phyloP scores from a whole-genome alignment of 805 yeast species.

The Candida awuae region DNA sequence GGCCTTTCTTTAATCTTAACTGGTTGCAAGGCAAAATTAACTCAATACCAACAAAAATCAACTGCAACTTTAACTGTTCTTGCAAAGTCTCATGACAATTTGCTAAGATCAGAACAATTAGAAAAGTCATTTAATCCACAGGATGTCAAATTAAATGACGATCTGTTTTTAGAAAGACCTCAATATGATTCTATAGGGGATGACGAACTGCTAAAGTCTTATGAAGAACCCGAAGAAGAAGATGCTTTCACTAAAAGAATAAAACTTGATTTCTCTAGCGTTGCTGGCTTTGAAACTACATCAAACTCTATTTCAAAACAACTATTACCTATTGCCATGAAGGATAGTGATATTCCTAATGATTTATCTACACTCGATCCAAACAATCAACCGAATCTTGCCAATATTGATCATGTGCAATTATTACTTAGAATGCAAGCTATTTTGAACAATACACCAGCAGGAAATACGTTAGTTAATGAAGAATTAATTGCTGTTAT shows the following conservation, averaged over 20 bases:
- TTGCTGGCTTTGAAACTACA: slow-evolving; percentile 1
- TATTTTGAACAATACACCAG: slow-evolving; percentile 62
- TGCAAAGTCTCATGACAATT: slow-evolving; percentile 44
- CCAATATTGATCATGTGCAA: slow-evolving; percentile 66
- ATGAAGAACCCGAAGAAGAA: slow-evolving; percentile 7
- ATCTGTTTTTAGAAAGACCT: slow-evolving; percentile 68
- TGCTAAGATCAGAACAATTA: slow-evolving; percentile 12
- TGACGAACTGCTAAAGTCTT: slow-evolving; percentile 31
- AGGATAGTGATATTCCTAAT: slow-evolving; percentile 56
- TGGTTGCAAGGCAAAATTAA: slow-evolving; percentile 83
- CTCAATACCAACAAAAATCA: slow-evolving; percentile 70
- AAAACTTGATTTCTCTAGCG: slow-evolving; percentile 31
- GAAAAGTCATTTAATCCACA: slow-evolving; percentile 39
- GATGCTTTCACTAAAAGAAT: slow-evolving; percentile 32
- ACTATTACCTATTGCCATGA: slow-evolving; percentile 55
- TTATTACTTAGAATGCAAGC: slow-evolving; percentile 59
- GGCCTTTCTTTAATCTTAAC: slow-evolving; percentile 60
- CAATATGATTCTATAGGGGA: slow-evolving; percentile 53
- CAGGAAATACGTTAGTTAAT: slow-evolving; percentile 59
- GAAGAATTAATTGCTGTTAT: slow-evolving; percentile 79
- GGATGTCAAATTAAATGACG: slow-evolving; percentile 60
- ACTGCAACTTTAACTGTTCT: slow-evolving; percentile 67
- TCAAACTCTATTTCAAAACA: slow-evolving; percentile 27
- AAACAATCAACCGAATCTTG: slow-evolving; percentile 67
- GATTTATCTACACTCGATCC: slow-evolving; percentile 56